Evolutionary conservation across 2,329 filamentous ascomycete genomes (phyloP), one percentile per base, ranked within the genome.

Genomic region (Leptographium lundbergii): DNA sequence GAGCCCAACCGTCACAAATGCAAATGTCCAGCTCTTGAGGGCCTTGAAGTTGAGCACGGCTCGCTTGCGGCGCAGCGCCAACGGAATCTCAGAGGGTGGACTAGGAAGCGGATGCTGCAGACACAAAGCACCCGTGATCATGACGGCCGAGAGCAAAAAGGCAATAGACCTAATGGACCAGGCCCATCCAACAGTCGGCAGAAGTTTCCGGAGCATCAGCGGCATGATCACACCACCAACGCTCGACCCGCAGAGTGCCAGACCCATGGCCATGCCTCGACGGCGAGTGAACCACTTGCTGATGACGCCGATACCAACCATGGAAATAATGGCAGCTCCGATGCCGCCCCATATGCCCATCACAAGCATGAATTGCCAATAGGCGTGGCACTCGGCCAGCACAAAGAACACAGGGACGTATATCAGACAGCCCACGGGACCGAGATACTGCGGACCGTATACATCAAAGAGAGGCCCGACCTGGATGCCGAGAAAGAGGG

Each of bases 291-390:
- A 69, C 13, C 66, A 63, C 53, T 72, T 70, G 5, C 66, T 69
- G 4, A 72, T 65, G 3, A 67, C 60, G 11, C 69, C 67, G 13
- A 72, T 62, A 32, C 66, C 65, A 0, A 74, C 70, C 2, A 70
- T 67, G 56, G 72, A 73, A 1, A 72, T 62, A 25, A 73, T 65
- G 5, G 74, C 72, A 22, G 66, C 69, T 1, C 75, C 74, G 4
- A 76, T 58, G 3, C 76, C 75, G 13, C 73, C 69, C 29, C 73
- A 72, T 1, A 76, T 57, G 3, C 77, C 74, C 4, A 77, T 69
- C 0, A 70, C 68, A 4, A 78, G 67, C 34, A 78, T 66, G 47
- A 79, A 78, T 9, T 79, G 75, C 75, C 74, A 77, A 65, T 79
- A 79, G 25, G 65, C 57, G 6, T 65, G 67, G 63, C 76, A 79